phyloP scores from a whole-genome alignment of 805 yeast species.

The Yamadazyma sp. region DNA sequence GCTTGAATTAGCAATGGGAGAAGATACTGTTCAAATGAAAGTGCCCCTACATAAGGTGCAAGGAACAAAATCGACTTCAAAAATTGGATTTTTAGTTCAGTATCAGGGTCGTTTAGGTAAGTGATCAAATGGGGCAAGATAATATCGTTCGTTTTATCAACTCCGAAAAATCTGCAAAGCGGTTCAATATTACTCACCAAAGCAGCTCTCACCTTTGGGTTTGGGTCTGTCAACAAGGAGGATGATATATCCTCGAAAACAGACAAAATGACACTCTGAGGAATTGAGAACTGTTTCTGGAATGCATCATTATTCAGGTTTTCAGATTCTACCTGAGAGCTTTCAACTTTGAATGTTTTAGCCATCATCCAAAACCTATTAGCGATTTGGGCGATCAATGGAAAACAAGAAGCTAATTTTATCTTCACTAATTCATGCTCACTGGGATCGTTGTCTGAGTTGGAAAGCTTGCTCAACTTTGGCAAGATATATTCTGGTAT shows the following conservation, averaged over 20 bases:
- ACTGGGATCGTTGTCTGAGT: slow-evolving; percentile 16
- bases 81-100: slow-evolving; percentile 66
- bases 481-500: slow-evolving; percentile 86
- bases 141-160: slow-evolving; percentile 84
- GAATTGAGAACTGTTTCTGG: slow-evolving; percentile 12
- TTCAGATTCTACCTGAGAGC: too few species aligned
- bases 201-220: slow-evolving; percentile 64
- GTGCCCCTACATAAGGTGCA: slow-evolving; percentile 77
- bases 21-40: slow-evolving; percentile 83
- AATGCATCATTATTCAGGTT: slow-evolving; percentile 6
- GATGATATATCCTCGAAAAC: slow-evolving; percentile 68
- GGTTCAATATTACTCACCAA: slow-evolving; percentile 71
- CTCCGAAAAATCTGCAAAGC: slow-evolving; percentile 78
- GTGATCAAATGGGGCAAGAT: slow-evolving; percentile 89
- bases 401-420: slow-evolving; percentile 70
- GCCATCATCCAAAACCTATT: slow-evolving; percentile 63
- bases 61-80: slow-evolving; percentile 70
- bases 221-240: slow-evolving; percentile 66
- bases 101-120: slow-evolving; percentile 76
- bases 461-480: slow-evolving; percentile 36
- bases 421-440: slow-evolving; percentile 48
- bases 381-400: slow-evolving; percentile 67
- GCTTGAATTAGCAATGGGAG: slow-evolving; percentile 84
- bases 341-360: slow-evolving; percentile 40
- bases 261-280: slow-evolving; percentile 46